Evolutionary conservation across 352 stramenopile species (phyloP), one percentile per base, ranked within the genome.

Genomic region (Globisporangium acanthophoron): DNA sequence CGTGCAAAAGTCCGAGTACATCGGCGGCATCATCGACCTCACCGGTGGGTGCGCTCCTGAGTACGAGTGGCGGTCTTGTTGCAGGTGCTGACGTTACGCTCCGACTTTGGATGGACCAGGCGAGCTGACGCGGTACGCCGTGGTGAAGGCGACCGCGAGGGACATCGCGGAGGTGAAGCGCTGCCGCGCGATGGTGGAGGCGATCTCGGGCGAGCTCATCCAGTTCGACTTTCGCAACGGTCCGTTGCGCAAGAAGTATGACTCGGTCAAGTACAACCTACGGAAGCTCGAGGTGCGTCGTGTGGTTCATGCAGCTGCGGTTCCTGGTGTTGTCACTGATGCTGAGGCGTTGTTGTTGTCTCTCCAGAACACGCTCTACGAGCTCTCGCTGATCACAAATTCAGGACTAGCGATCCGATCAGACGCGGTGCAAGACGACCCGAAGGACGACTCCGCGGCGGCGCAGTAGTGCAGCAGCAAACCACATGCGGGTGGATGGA

Each of bases 191-290:
- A 85, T 97, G 67, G 88, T 98, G 0, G 71, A 89, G 48, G 74
- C 84, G 24, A 94, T 98, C 48, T 88, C 90, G 1, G 87, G 92
- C 12, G 82, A 97, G 62, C 61, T 96, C 20, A 85, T 98, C 37
- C 76, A 97, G 73, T 98, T 98, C 60, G 93, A 98, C 66, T 98
- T 98, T 62, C 78, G 93, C 41, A 98, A 98, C 65, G 92, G 93
- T 0, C 75, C 81, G 15, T 54, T 98, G 44, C 80, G 95, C 37
- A 89, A 91, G 51, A 97, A 97, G 65, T 98, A 96, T 58, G 95
- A 98, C 69, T 84, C 90, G 21, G 78, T 96, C 60, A 98, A 98
- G 71, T 98, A 98, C 79, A 93, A 93, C 18, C 55, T 98, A 31
- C 95, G 94, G 55, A 94, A 94, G 27, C 74, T 98, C 6, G 93